Evolutionary conservation across 2,329 filamentous ascomycete species (phyloP).

Genomic region (Exophiala sp.): DNA sequence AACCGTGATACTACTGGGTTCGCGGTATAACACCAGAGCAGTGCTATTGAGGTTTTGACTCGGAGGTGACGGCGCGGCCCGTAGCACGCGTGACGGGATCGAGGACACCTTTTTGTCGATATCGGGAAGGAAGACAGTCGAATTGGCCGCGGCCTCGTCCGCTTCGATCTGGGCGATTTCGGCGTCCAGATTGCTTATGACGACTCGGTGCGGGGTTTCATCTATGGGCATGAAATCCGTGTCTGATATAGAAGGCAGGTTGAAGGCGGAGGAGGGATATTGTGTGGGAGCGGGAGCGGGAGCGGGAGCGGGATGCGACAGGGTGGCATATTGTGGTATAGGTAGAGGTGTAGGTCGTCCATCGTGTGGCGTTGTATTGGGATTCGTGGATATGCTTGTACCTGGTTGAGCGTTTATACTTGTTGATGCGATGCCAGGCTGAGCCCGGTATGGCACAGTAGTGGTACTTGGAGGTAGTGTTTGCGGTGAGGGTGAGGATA

Average conservation of each 20-base stretch:
- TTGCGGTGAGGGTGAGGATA: conserved; percentile 1
- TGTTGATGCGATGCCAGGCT: no score
- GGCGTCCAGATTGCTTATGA: conserved; percentile 83
- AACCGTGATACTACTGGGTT: conserved; percentile 69
- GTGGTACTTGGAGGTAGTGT: background rate
- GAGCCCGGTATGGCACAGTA: conserved; percentile 8
- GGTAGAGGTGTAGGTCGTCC: no score
- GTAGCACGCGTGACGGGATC: conserved; percentile 62
- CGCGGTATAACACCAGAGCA: conserved; percentile 71
- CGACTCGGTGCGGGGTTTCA: conserved; percentile 78
- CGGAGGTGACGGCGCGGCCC: conserved; percentile 27
- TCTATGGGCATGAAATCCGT: conserved; percentile 74
- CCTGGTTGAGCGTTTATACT: no score
- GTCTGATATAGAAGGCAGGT: conserved; percentile 6
- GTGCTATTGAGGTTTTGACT: conserved; percentile 54
- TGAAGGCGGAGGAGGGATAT: conserved; percentile 3
- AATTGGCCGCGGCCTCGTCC: conserved; percentile 42
- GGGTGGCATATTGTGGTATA: no score
- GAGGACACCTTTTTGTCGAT: conserved; percentile 72
- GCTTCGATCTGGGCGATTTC: conserved; percentile 68
- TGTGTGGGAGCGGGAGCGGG: background rate
- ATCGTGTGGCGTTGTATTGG: no score
- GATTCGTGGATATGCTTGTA: no score
- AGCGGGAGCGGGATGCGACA: no score
- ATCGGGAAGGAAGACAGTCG: conserved; percentile 68